These are phyloP conservation scores for Pythium graminicola DNA, from an alignment of 352 stramenopile species.

Conservation along the genomic window DNA sequence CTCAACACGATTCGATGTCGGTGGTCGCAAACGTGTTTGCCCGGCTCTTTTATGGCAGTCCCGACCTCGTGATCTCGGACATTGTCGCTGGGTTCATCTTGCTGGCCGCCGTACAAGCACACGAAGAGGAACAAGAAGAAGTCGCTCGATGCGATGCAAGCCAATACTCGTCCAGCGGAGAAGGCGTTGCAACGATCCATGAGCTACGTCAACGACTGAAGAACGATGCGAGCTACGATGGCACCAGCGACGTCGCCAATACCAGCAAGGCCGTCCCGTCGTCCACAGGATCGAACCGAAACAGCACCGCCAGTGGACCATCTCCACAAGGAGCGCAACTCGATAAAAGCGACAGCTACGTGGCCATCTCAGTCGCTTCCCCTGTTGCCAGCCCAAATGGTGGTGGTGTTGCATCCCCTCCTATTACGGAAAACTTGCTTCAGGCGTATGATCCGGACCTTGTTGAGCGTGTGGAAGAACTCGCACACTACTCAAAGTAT, in stretches of 20 bases:
- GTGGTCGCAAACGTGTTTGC: conserved; percentile 81
- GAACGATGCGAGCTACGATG: conserved; percentile 16
- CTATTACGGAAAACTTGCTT: conserved; percentile 32
- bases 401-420: conserved; percentile 13
- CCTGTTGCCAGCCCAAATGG: conserved; percentile 3
- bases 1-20: conserved; percentile 82
- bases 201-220: conserved; percentile 43
- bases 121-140: conserved; percentile 46
- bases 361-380: conserved; percentile 47
- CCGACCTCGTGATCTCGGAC: conserved; percentile 83
- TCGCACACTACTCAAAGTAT: conserved; percentile 84
- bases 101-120: conserved; percentile 68
- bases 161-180: conserved; percentile 1
- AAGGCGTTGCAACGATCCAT: conserved; percentile 37
- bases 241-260: conserved; percentile 10
- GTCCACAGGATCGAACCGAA: not conserved
- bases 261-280: not conserved
- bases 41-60: conserved; percentile 80
- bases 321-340: not conserved
- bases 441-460: conserved; percentile 41
- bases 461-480: conserved; percentile 41
- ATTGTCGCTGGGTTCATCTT: conserved; percentile 83
- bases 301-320: not conserved
- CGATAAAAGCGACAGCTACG: conserved; percentile 20
- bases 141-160: not conserved